These are phyloP conservation scores for Blastocrithidia nonstop DNA, from an alignment of 208 protist genomes.

Conservation along the genomic window DNA sequence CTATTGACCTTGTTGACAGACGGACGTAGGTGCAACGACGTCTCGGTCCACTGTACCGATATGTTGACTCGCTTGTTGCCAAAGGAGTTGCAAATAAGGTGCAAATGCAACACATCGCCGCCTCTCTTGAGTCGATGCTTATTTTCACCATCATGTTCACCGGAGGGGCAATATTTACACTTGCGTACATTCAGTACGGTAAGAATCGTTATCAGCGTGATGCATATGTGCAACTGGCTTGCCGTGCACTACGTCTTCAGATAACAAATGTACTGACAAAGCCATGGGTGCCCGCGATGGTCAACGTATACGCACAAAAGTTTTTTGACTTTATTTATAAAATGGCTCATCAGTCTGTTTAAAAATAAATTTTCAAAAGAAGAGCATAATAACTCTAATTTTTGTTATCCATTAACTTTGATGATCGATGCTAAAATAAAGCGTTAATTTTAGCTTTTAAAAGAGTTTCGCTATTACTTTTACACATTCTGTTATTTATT, in stretches of 20 bases:
- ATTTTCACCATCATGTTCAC: constrained; percentile 55
- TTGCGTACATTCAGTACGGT: constrained; percentile 65
- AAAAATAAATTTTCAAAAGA: constrained; percentile 1
- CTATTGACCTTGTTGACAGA: constrained; percentile 20
- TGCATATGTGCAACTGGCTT: constrained; percentile 44
- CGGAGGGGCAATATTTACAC: constrained; percentile 43
- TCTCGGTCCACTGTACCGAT: constrained; percentile 14
- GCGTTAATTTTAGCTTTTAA: no score
- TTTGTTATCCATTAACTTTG: constrained; percentile 3
- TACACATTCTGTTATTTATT: no score
- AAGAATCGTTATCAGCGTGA: constrained; percentile 61
- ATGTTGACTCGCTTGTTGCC: constrained; percentile 22
- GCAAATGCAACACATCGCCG: constrained; percentile 20
- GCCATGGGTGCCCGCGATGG: constrained; percentile 22
- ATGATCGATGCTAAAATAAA: neutral
- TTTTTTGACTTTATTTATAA: constrained; percentile 36
- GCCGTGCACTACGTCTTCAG: constrained; percentile 44
- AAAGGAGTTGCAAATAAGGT: constrained; percentile 12
- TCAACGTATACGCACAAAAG: constrained; percentile 43
- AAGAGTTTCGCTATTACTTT: no score
- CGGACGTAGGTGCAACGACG: constrained; percentile 8
- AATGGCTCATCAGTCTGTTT: constrained; percentile 17
- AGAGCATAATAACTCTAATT: constrained; percentile 7
- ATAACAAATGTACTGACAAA: constrained; percentile 16
- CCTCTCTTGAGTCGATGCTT: constrained; percentile 42